Evolutionary conservation across 2,329 filamentous ascomycete species (phyloP).

Genomic region (Cladophialophora yegresii): DNA sequence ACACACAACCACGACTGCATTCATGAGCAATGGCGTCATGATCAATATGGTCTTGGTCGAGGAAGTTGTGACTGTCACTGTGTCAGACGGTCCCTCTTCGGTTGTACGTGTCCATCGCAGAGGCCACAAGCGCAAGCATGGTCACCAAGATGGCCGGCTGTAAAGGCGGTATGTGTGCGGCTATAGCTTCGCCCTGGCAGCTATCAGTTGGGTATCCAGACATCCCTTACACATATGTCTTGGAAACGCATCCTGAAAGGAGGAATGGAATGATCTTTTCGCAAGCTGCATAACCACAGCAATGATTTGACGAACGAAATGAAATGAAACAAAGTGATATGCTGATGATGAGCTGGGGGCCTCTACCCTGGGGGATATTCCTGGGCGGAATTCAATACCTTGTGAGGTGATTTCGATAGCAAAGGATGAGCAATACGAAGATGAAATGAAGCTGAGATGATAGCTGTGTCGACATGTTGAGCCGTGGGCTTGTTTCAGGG

Average conservation of each 20-base stretch:
- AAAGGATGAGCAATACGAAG: conserved; percentile 4
- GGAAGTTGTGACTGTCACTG: conserved; percentile 36
- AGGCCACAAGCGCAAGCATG: conserved; percentile 27
- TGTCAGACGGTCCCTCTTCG: conserved; percentile 8
- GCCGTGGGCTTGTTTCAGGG: conserved; percentile 5
- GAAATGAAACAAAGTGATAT: conserved; percentile 13
- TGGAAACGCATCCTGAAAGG: conserved; percentile 25
- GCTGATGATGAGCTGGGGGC: conserved; percentile 1
- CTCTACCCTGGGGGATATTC: conserved; percentile 11
- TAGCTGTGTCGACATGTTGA: conserved; percentile 2
- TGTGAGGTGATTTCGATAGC: conserved; percentile 9
- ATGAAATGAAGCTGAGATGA: conserved; percentile 8
- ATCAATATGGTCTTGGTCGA: conserved; percentile 35
- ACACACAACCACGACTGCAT: conserved; percentile 26
- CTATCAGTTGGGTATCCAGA: conserved; percentile 29
- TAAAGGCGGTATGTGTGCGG: conserved; percentile 20
- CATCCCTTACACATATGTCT: conserved; percentile 26
- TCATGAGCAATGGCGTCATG: conserved; percentile 29
- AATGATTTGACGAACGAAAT: conserved; percentile 15
- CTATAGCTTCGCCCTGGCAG: conserved; percentile 25
- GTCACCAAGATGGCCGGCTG: conserved; percentile 14
- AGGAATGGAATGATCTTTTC: conserved; percentile 8
- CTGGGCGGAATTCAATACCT: not conserved
- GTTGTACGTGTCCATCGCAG: conserved; percentile 8
- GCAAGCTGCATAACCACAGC: conserved; percentile 18